Evolutionary conservation across 306 rosid genomes (phyloP), one percentile per base, ranked within the genome.

Genomic region (Vigna unguiculata): DNA sequence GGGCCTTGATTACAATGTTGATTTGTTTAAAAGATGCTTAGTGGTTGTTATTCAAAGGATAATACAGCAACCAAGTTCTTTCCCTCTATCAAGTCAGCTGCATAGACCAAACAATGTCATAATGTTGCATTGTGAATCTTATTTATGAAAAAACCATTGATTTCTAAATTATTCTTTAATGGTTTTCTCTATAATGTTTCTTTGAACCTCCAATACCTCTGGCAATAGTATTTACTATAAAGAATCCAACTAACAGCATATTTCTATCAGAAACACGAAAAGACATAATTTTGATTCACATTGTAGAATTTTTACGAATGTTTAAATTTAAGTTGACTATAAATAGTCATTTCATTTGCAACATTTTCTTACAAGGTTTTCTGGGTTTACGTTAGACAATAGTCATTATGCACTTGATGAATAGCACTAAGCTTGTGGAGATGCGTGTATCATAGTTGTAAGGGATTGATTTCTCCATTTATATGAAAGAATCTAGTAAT

Each of bases 11-110:
- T 83, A 13, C 63, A 51, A 59, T 73, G 53, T 38, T 52, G 55
- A 59, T 58, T 73, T 72, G 49, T 51, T 20, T 65, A 57, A 63
- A 57, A 63, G 14, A 52, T n/a, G 28, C 52, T 9, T 32, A 28
- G 47, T 78, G 38, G 38, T 21, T 62, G 36, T 43, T 43, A 43
- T 43, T 55, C 20, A 78, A 61, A 43, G 7, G 65, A 19, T 82
- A 63, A 22, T 77, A 24, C 36, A 25, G 12, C 17, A 4, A 9
- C 49, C 24, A 63, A 36, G 30, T 1, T 38, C 10, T 38, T 9
- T 36, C 24, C 25, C 69, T 34, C 1, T 9, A n/a, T 6, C 17
- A 30, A 30, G 43, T 15, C 0, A 7, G 21, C 66, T 59, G 30
- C 20, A 2, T 60, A 7, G 66, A 60, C 15, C 24, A 32, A 61